phyloP scores from a whole-genome alignment of 2,329 filamentous ascomycete species.

The Sclerotiophoma versabilis region DNA sequence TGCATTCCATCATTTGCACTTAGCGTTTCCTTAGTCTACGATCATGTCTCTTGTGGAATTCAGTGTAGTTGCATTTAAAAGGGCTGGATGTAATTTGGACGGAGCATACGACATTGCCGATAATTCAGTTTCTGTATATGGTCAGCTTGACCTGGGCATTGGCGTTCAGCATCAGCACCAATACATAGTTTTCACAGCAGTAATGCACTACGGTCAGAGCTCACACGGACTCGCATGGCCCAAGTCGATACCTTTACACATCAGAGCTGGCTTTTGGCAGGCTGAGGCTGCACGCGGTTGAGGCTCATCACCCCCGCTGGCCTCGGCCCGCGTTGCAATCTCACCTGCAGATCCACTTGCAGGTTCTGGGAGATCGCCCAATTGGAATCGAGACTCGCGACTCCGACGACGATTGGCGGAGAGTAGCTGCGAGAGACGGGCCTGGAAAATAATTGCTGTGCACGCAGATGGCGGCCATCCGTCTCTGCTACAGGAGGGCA shows the following conservation, averaged over 20 bases:
- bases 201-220: background rate
- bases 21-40: slow-evolving; percentile 8
- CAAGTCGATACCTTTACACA: background rate
- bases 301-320: slow-evolving; percentile 1
- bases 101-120: background rate
- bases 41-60: background rate
- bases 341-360: slow-evolving; percentile 17
- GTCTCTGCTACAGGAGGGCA: background rate
- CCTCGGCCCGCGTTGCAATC: slow-evolving; percentile 17
- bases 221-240: background rate
- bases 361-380: slow-evolving; percentile 13
- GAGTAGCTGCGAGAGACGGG: background rate
- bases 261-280: background rate
- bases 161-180: slow-evolving; percentile 5
- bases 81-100: background rate
- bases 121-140: background rate
- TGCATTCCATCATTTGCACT: slow-evolving; percentile 3
- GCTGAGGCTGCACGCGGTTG: slow-evolving; percentile 5
- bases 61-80: slow-evolving; percentile 5
- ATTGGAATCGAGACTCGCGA: background rate
- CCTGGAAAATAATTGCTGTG: background rate
- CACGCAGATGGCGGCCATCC: background rate
- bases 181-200: background rate
- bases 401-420: background rate
- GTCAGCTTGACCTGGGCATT: background rate